phyloP scores from a whole-genome alignment of 148 eudicot genomes.

The Vaccinium darrowii region DNA sequence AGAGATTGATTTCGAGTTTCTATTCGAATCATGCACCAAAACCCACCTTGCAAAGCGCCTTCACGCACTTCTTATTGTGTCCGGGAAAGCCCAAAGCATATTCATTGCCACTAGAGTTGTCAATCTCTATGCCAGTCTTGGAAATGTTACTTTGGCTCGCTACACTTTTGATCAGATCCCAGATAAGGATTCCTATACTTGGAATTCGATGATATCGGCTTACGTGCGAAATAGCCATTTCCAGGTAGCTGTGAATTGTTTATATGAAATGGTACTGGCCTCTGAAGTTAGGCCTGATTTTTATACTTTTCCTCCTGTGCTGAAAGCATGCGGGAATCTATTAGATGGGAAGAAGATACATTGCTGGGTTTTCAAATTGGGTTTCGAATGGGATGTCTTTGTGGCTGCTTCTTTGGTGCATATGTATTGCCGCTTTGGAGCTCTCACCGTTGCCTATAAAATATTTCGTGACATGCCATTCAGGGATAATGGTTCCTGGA shows the following conservation, averaged over 20 bases:
- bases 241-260: constrained; percentile 50
- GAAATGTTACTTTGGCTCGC: constrained; percentile 45
- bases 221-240: constrained; percentile 49
- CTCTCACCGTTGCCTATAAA: constrained; percentile 36
- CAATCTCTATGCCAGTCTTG: constrained; percentile 56
- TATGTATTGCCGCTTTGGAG: constrained; percentile 59
- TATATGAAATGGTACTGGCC: constrained; percentile 35
- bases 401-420: constrained; percentile 77
- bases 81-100: constrained; percentile 48
- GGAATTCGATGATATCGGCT: constrained; percentile 75
- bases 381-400: constrained; percentile 50
- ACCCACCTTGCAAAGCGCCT: constrained; percentile 15
- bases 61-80: constrained; percentile 59
- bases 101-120: constrained; percentile 54
- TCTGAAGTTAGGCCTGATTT: constrained; percentile 58
- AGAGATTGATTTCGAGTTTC: constrained; percentile 46
- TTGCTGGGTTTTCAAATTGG: constrained; percentile 49
- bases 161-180: constrained; percentile 43
- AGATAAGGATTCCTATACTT: constrained; percentile 41
- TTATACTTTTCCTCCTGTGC: constrained; percentile 64
- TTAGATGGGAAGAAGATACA: constrained; percentile 53
- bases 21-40: constrained; percentile 45
- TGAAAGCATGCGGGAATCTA: constrained; percentile 58
- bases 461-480: constrained; percentile 57
- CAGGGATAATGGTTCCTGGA: constrained; percentile 72